Conservation (phyloP, 2,329 filamentous ascomycete genomes). For the Penicillium sp. region DNA sequence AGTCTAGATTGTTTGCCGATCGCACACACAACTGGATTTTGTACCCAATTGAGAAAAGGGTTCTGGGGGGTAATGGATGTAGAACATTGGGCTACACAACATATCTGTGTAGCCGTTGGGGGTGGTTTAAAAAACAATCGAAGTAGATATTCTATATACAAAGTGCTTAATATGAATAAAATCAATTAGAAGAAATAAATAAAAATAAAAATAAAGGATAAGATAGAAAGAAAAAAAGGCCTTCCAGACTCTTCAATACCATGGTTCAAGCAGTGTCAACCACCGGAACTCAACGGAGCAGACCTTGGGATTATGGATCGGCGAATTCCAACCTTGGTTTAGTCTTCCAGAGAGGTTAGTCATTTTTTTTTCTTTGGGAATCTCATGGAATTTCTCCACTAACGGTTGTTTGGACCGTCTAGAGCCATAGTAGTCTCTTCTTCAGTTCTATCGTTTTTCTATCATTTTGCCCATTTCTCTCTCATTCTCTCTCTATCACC, state of each 20-base stretch:
- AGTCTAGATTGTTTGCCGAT: constrained; percentile 25
- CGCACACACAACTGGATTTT: constrained; percentile 7
- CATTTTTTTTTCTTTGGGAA: background rate
- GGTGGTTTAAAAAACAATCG: constrained; percentile 3
- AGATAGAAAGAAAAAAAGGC: background rate
- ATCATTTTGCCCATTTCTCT: background rate
- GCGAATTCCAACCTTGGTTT: background rate
- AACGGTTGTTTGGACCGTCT: constrained; percentile 5
- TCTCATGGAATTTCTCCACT: constrained; percentile 7
- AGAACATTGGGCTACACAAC: constrained; percentile 7
- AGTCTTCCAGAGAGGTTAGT: background rate
- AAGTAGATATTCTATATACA: background rate
- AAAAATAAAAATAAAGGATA: background rate
- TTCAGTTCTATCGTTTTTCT: background rate
- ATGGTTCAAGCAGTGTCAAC: constrained; percentile 15
- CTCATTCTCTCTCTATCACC: background rate
- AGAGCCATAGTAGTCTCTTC: background rate
- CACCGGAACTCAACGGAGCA: constrained; percentile 21
- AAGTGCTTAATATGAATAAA: no score
- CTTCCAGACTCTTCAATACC: constrained; percentile 9
- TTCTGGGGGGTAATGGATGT: background rate
- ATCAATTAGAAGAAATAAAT: background rate
- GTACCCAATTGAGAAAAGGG: constrained; percentile 5
- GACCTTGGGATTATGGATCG: constrained; percentile 10
- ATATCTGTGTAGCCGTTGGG: constrained; percentile 16